Conservation (phyloP, 768 basidiomycete species). For the Multifurca ochricompacta region DNA sequence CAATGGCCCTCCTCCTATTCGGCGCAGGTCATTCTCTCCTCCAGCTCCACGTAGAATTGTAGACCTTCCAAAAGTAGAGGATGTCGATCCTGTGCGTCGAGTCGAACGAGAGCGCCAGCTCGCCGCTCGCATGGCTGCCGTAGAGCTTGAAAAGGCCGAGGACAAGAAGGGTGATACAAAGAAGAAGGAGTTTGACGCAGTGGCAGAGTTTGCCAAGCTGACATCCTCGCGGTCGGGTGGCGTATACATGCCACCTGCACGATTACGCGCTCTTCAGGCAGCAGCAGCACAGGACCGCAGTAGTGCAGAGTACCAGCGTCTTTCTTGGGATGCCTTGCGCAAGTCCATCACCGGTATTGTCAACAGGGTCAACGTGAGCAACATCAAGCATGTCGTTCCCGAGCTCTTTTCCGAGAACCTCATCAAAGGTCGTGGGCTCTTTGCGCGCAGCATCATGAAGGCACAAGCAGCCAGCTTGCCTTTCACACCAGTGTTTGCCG, state of each 20-base stretch:
- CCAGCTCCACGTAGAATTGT: constrained; percentile 26
- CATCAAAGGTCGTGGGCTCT: constrained; percentile 86
- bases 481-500: constrained; percentile 95
- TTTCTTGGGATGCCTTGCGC: constrained; percentile 96
- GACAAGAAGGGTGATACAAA: constrained; percentile 26
- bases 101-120: constrained; percentile 76
- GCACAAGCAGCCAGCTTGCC: constrained; percentile 96
- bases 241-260: constrained; percentile 93
- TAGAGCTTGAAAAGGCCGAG: constrained; percentile 57
- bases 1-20: constrained; percentile 34
- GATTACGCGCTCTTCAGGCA: constrained; percentile 82
- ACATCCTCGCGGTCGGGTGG: constrained; percentile 79
- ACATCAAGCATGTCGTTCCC: constrained; percentile 90
- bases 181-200: constrained; percentile 53
- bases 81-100: constrained; percentile 70
- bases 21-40: constrained; percentile 38
- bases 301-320: constrained; percentile 83
- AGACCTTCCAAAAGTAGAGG: constrained; percentile 45
- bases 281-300: constrained; percentile 76
- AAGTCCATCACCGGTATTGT: constrained; percentile 99
- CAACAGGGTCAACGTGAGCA: constrained; percentile 95
- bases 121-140: constrained; percentile 59
- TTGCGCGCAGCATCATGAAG: constrained; percentile 94
- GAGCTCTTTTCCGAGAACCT: constrained; percentile 93
- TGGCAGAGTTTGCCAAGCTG: constrained; percentile 87